Conservation (phyloP, 2,329 filamentous ascomycete genomes). For the Apiospora pterosperma region DNA sequence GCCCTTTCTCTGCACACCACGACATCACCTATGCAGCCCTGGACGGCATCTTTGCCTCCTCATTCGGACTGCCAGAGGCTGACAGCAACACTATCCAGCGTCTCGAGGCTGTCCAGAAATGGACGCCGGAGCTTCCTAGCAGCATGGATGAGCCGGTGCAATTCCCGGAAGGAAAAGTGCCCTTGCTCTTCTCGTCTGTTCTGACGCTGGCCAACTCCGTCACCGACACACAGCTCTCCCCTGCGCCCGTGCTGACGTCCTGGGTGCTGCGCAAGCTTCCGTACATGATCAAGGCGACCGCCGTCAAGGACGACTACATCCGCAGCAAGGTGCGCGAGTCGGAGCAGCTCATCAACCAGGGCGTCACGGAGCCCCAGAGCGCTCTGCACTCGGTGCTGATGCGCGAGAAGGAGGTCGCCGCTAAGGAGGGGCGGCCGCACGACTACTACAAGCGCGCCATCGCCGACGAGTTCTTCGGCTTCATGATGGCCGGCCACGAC, state of each 20-base stretch:
- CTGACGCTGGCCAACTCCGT: constrained; percentile 3
- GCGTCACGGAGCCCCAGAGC: constrained; percentile 17
- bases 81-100: constrained; percentile 9
- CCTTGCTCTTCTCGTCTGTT: neutral
- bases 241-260: neutral
- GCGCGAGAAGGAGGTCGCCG: constrained; percentile 26
- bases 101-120: constrained; percentile 15
- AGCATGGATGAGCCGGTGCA: constrained; percentile 16
- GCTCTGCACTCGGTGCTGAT: constrained; percentile 30
- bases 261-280: constrained; percentile 2
- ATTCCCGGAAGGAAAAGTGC: constrained; percentile 15
- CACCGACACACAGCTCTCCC: constrained; percentile 3
- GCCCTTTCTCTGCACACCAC: constrained; percentile 3
- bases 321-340: neutral
- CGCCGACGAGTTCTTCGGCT: constrained; percentile 26
- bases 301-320: constrained; percentile 2
- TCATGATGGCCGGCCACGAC: constrained; percentile 30
- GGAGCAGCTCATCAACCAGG: constrained; percentile 14
- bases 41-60: constrained; percentile 8
- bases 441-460: constrained; percentile 19
- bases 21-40: constrained; percentile 5
- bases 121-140: neutral
- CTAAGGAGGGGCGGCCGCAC: constrained; percentile 22
- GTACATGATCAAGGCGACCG: neutral
- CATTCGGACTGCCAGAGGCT: constrained; percentile 2